phyloP scores from a whole-genome alignment of 345 rosid genomes.

The Aurinia saxatilis region DNA sequence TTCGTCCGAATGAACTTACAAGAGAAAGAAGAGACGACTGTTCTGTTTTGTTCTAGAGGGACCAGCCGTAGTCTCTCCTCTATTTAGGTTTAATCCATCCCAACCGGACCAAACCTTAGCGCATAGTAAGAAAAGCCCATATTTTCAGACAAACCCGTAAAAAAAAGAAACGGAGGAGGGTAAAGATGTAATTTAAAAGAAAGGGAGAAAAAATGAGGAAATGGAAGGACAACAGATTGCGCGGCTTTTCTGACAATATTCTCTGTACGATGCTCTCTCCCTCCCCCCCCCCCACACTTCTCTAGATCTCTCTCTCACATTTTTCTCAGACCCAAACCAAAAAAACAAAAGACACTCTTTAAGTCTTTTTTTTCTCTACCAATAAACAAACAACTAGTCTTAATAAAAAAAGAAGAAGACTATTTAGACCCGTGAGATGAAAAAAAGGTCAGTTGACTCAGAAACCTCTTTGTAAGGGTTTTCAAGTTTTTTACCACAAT shows the following conservation, averaged over 20 bases:
- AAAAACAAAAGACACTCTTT: neutral
- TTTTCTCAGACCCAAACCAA: neutral
- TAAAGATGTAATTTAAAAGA: neutral
- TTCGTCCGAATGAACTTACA: too few relatives aligned
- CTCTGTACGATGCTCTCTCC: conserved; percentile 40
- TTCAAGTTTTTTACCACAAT: neutral
- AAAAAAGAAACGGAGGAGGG: neutral
- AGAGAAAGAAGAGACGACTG: too few relatives aligned
- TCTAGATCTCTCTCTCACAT: neutral
- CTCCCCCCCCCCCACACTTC: conserved; percentile 14
- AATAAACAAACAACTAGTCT: neutral
- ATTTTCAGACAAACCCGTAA: neutral
- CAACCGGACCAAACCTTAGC: neutral
- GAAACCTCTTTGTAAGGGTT: neutral
- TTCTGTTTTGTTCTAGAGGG: too few relatives aligned
- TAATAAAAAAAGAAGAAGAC: neutral
- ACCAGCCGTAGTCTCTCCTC: too few relatives aligned
- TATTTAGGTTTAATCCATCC: neutral
- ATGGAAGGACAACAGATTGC: conserved; percentile 13
- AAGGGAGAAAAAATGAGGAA: neutral
- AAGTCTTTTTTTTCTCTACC: neutral
- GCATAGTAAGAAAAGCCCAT: neutral
- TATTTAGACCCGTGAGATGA: neutral
- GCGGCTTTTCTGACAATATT: conserved; percentile 64
- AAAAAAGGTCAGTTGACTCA: conserved; percentile 9